Evolutionary conservation across 2,329 filamentous ascomycete genomes (phyloP).

Genomic region (Botrytis fragariae): DNA sequence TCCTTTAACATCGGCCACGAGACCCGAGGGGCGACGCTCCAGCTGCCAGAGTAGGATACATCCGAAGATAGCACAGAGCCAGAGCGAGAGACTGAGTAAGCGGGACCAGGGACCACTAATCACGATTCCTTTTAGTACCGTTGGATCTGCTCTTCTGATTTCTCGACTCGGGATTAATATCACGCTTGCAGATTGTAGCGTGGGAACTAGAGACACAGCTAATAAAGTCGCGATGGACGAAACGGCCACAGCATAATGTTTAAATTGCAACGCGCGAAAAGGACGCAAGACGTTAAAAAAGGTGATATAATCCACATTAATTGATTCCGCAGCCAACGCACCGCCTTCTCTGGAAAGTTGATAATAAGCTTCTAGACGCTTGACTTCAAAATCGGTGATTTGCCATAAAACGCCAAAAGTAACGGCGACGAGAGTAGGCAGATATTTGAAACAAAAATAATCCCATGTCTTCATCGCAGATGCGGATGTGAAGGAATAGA

Average conservation of each 20-base stretch:
- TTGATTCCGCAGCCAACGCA: constrained; percentile 60
- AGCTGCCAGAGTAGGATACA: constrained; percentile 59
- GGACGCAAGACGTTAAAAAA: constrained; percentile 65
- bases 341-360: constrained; percentile 61
- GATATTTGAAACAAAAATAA: constrained; percentile 64
- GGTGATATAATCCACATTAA: constrained; percentile 67
- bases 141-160: constrained; percentile 44
- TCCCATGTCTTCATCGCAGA: constrained; percentile 49
- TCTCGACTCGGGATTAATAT: constrained; percentile 53
- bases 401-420: constrained; percentile 65
- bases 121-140: constrained; percentile 51
- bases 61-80: constrained; percentile 57
- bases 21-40: constrained; percentile 60
- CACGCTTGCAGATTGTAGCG: constrained; percentile 62
- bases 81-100: constrained; percentile 54
- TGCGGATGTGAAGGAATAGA: constrained; percentile 47
- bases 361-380: constrained; percentile 64
- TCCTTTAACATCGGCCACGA: constrained; percentile 66
- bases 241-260: constrained; percentile 66
- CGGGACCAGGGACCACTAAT: constrained; percentile 61
- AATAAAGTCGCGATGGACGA: constrained; percentile 64
- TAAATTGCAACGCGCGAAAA: constrained; percentile 57
- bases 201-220: constrained; percentile 66
- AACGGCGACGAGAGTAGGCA: constrained; percentile 60
- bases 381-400: constrained; percentile 63